Conservation (phyloP, 2,329 filamentous ascomycete species). For the Alternaria metachromatica region DNA sequence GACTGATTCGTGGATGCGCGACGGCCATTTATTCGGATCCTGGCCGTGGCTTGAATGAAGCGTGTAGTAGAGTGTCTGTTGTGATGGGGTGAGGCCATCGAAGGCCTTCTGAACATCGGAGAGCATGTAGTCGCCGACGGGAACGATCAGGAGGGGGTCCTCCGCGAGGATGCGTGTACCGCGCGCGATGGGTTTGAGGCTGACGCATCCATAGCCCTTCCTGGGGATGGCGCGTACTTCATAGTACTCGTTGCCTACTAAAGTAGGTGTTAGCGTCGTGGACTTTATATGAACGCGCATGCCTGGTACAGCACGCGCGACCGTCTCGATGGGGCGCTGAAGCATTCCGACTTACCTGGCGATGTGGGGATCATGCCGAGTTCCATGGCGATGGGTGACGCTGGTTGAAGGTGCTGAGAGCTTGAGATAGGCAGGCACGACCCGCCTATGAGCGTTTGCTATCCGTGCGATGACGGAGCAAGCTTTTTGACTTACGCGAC, state of each 20-base stretch:
- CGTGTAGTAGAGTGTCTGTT: conserved; percentile 33
- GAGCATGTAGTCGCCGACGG: conserved; percentile 39
- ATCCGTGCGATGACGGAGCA: neutral
- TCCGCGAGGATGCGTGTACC: conserved; percentile 53
- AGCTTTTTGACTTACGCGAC: neutral
- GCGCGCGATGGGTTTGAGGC: conserved; percentile 40
- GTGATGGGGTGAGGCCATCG: conserved; percentile 21
- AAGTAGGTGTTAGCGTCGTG: neutral
- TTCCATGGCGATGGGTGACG: neutral
- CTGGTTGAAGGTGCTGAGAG: neutral
- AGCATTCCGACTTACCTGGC: neutral
- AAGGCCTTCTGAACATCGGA: conserved; percentile 41
- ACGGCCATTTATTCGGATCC: conserved; percentile 35
- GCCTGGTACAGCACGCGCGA: neutral
- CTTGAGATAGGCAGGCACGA: neutral
- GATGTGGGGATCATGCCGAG: neutral
- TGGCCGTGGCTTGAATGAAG: conserved; percentile 40
- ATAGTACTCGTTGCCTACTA: conserved; percentile 32
- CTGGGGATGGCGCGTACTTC: conserved; percentile 40
- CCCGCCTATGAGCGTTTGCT: neutral
- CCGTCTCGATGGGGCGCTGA: neutral
- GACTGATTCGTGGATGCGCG: conserved; percentile 31
- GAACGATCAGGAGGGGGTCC: conserved; percentile 45
- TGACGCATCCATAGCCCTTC: conserved; percentile 54
- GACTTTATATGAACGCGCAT: neutral